Evolutionary conservation across 192 early-diverging fungal species (phyloP), one percentile per base, ranked within the genome.

Genomic region (Coemansia sp.): DNA sequence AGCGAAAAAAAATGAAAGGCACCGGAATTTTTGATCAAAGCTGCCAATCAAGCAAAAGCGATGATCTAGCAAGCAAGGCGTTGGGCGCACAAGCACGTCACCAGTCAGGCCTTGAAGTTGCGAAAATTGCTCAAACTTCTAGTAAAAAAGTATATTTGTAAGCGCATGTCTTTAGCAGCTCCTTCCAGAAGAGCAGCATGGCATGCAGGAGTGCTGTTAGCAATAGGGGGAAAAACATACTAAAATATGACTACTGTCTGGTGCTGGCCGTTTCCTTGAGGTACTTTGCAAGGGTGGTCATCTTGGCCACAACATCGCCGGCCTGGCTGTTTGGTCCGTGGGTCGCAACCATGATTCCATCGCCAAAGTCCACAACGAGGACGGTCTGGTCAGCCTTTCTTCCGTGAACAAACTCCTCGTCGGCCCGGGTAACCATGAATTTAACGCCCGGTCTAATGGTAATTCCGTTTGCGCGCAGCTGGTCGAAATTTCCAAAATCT

Each of bases 351-450:
- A 45, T 16, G n/a, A 53, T 22, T 7, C 50, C 60, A 11, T 12
- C n/a, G 5, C n/a, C 6, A 35, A 52, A 43, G 38, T 44, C 27
- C 25, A 59, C 27, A 30, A 55, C 19, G 31, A 54, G 11, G 44
- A 33, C 57, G 50, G 50, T 56, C 3, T 54, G 81, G 78, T 60
- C 68, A 75, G 87, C 88, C 81, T 86, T 70, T 77, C 91, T 95
- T 65, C 86, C 92, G 55, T 91, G 91, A 64, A 95, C 87, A 52
- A 67, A 77, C 18, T 82, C 76, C 28, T 86, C 86, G 56, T 83
- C 83, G 32, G 84, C 85, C 46, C 77, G 71, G 38, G 89, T 74
- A 43, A 85, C 79, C 54, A 97, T 76, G 70, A 87, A 93, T 85
- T 94, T 95, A 28, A 61, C 67, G 67, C 84, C 85, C 29, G 65